Base-by-base conservation (phyloP, 2,329 filamentous ascomycete species). In the Stagonosporopsis rhizophila region DNA sequence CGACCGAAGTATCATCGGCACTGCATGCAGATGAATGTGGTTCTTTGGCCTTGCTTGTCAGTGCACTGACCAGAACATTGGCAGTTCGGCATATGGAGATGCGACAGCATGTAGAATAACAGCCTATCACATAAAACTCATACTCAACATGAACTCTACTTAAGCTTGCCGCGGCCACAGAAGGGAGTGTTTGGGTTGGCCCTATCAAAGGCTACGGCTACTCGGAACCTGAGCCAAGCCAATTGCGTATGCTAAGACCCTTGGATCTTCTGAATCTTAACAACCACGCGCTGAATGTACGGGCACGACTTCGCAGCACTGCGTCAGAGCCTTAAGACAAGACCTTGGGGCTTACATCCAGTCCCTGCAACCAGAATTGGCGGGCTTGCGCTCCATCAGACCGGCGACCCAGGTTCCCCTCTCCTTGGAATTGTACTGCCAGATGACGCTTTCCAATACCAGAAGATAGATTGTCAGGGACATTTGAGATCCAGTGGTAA, bases 221-320 rank as follows among this genome's bases (percentile, higher is more conserved):
- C 17, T 37, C 28, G 27, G 52, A 39, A 37, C 28, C 19, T 14
- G 15, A n/a, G 52, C 52, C 52, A 56, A 56, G 52, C 28, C 11
- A 30, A 51, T 56, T 51, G 47, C 46, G 52, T 51, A 56, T 32
- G 52, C 52, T 56, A 56, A 56, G 52, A 32, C 25, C 9, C 52
- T 56, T 51, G 41, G 52, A 11, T 14, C 14, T 23, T 17, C 20
- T 17, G 17, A 46, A 23, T 46, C 12, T 20, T 15, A 4, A 46
- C 35, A 20, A 46, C 34, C 19, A 40, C 52, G 11, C 17, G 15
- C 23, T 14, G 6, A 20, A 1, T 44, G n/a, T 17, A 28, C 23
- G 6, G 20, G 5, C 9, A 25, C 20, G 19, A 17, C 22, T 39
- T 4, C 30, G 15, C 19, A 12, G 14, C 8, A 17, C 15, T 28